These are phyloP conservation scores for Larix kaempferi DNA, from an alignment of 75 land plant species.

Conservation along the genomic window DNA sequence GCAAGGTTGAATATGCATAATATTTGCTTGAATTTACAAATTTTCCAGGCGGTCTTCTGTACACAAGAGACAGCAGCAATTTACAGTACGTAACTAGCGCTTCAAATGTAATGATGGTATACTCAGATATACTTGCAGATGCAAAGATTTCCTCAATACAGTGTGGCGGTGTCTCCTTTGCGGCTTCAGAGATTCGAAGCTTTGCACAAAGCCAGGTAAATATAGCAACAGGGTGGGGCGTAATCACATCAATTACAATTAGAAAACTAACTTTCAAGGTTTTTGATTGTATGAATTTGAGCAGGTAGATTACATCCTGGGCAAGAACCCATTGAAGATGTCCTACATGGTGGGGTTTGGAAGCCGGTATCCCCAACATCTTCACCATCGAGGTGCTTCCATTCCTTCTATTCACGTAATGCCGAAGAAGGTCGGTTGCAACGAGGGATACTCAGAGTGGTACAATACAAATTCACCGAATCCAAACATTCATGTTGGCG, in stretches of 20 bases:
- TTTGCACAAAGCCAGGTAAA: constrained; percentile 16
- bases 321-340: constrained; percentile 39
- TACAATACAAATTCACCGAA: constrained; percentile 20
- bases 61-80: constrained; percentile 45
- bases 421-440: constrained; percentile 27
- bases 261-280: not conserved
- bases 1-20: not conserved
- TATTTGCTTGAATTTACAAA: not conserved
- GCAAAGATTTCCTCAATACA: not conserved
- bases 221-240: not conserved
- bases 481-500: constrained; percentile 37
- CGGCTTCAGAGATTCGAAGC: not conserved
- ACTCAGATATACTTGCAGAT: not conserved
- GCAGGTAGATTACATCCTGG: constrained; percentile 64
- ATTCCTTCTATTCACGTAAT: constrained; percentile 25
- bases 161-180: not conserved
- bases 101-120: constrained; percentile 13
- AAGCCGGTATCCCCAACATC: constrained; percentile 21
- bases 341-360: constrained; percentile 70
- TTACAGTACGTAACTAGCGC: constrained; percentile 29
- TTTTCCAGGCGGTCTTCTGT: constrained; percentile 72
- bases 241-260: not conserved
- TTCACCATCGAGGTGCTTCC: constrained; percentile 57
- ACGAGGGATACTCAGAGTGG: constrained; percentile 29
- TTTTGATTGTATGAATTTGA: not conserved